These are phyloP conservation scores for Spiromyces aspiralis DNA, from an alignment of 371 early-diverging fungal species.

Conservation along the genomic window DNA sequence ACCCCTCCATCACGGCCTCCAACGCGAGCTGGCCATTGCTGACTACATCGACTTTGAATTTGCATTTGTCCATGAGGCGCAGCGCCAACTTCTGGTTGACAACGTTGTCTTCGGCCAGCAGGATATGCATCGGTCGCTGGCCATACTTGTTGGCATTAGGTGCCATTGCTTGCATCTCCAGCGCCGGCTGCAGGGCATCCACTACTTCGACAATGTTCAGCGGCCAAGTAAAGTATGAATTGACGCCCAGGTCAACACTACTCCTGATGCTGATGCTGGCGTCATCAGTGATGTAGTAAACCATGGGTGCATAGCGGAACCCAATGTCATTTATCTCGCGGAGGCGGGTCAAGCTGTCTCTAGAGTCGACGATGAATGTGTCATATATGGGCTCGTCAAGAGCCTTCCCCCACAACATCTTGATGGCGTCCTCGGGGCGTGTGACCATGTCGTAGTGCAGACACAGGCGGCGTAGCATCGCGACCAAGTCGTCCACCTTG, in stretches of 20 bases:
- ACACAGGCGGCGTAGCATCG: slow-evolving; percentile 12
- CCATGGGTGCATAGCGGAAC: slow-evolving; percentile 46
- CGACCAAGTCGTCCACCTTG: slow-evolving; percentile 5
- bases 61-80: slow-evolving; percentile 50
- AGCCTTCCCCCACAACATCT: slow-evolving; percentile 13
- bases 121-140: slow-evolving; percentile 38
- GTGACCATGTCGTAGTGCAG: slow-evolving; percentile 14
- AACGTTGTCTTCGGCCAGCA: slow-evolving; percentile 66
- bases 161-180: slow-evolving; percentile 44
- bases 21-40: slow-evolving; percentile 58
- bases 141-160: slow-evolving; percentile 32
- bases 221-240: slow-evolving; percentile 42
- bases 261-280: slow-evolving; percentile 30
- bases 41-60: slow-evolving; percentile 48
- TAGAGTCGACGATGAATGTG: slow-evolving; percentile 15
- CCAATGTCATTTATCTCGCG: slow-evolving; percentile 11
- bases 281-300: slow-evolving; percentile 15
- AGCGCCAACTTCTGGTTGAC: slow-evolving; percentile 68
- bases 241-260: slow-evolving; percentile 44
- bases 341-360: slow-evolving; percentile 10
- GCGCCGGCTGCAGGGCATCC: slow-evolving; percentile 44
- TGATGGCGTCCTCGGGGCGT: slow-evolving; percentile 6
- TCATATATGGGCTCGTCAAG: slow-evolving; percentile 14
- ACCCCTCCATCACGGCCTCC: slow-evolving; percentile 37
- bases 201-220: slow-evolving; percentile 40